phyloP scores from a whole-genome alignment of 805 yeast genomes.

The Candida tibetensis region DNA sequence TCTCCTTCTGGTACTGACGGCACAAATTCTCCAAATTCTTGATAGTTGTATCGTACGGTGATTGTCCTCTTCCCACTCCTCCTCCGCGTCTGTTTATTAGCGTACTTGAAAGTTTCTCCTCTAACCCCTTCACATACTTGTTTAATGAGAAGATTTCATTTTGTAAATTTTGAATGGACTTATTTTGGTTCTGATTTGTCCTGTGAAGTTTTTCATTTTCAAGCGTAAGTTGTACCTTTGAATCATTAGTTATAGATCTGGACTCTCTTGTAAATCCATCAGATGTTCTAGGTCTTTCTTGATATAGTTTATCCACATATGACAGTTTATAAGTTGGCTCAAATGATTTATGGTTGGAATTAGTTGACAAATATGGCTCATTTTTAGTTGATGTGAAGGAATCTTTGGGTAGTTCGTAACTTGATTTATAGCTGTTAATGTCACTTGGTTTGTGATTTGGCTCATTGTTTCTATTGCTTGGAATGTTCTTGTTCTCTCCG shows the following conservation, averaged over 20 bases:
- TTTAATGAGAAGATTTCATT: constrained; percentile 15
- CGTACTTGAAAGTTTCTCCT: constrained; percentile 9
- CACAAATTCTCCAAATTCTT: constrained; percentile 14
- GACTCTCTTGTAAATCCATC: background rate
- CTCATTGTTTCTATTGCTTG: background rate
- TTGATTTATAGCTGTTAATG: no score
- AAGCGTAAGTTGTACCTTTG: no score
- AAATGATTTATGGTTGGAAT: no score
- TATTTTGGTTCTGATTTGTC: constrained; percentile 6
- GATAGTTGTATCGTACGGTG: constrained; percentile 10
- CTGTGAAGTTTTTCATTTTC: no score
- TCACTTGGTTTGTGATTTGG: no score
- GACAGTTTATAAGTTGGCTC: no score
- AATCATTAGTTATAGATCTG: background rate
- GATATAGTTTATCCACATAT: no score
- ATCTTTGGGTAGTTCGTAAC: constrained; percentile 3
- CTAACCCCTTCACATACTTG: constrained; percentile 16
- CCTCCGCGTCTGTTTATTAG: background rate
- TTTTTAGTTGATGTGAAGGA: background rate
- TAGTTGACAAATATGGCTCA: background rate
- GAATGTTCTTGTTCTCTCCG: background rate
- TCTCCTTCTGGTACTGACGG: constrained; percentile 7
- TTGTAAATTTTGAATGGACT: constrained; percentile 17
- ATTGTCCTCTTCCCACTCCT: background rate
- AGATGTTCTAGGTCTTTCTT: background rate